Base-by-base conservation (phyloP, 805 yeast species). In the Yarrowia porcina region DNA sequence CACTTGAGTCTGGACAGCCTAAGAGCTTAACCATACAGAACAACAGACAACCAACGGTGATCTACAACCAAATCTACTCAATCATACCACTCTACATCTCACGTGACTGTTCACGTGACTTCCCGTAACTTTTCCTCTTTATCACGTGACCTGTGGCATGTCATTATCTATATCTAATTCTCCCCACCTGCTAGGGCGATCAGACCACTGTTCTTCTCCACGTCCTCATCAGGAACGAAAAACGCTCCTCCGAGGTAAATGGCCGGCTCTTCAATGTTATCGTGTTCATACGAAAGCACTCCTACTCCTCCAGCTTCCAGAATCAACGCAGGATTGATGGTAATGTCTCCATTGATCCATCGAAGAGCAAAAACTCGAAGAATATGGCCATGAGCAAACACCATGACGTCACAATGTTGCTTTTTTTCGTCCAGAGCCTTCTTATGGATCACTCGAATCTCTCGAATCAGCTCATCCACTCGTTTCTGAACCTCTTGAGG, bases 251-350 rank as follows among this genome's bases (percentile, higher is more conserved):
- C 88, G 64, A 93, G 79, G 57, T 80, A 83, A 64, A 93, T 73
- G 0, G 97, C 97, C 3, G 97, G 97, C 75, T 93, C 97, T 38
- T 87, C 80, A 63, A 89, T 80, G 72, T 81, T 85, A 71, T 87
- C 85, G 73, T 92, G 98, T 69, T 90, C 96, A 74, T 92, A 92
- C 67, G 94, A 85, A 71, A 93, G 78, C 1, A 91, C 96, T 65
- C 97, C 97, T 42, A 90, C 89, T 44, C 97, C 97, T 67, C 97
- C 97, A 27, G 98, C 96, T 72, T 93, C 97, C 68, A 93, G 78
- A 73, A 93, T 78, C 73, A 91, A 86, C 67, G 86, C 83, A 10
- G 97, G 97, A 72, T 92, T 89, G 50, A 72, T 76, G 65, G 73
- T 69, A 64, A 88, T 77, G n/a, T 79, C 79, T 41, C 79, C 74